Evolutionary conservation across 306 rosid genomes (phyloP).

Genomic region (Trifolium repens): DNA sequence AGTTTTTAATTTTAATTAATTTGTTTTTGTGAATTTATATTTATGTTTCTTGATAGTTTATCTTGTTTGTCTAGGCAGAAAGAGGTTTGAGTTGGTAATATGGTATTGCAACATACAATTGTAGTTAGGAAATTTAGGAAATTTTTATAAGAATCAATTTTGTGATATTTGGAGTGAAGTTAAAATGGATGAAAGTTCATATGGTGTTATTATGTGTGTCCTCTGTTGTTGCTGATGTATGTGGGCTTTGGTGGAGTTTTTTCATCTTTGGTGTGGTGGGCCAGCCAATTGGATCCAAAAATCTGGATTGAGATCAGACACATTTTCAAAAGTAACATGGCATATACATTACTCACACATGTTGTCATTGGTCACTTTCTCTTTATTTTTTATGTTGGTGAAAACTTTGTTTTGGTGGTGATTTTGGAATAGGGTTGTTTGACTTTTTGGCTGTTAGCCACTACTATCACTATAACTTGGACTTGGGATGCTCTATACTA

Average conservation of each 20-base stretch:
- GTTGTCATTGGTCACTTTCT: slow-evolving; percentile 46
- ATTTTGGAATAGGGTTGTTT: slow-evolving; percentile 45
- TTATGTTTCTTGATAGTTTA: background rate
- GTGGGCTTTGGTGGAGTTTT: slow-evolving; percentile 44
- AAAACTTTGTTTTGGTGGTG: slow-evolving; percentile 30
- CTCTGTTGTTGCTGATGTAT: slow-evolving; percentile 26
- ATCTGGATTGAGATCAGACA: slow-evolving; percentile 43
- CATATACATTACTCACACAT: slow-evolving; percentile 37
- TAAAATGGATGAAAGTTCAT: slow-evolving; percentile 32
- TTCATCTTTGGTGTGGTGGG: slow-evolving; percentile 44
- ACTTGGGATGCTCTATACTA: slow-evolving; percentile 29
- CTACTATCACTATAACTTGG: slow-evolving; percentile 34
- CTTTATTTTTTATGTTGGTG: slow-evolving; percentile 29
- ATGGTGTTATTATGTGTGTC: slow-evolving; percentile 35
- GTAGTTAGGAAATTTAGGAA: slow-evolving; percentile 39
- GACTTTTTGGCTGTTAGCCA: slow-evolving; percentile 46
- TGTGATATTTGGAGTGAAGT: slow-evolving; percentile 23
- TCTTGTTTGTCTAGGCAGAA: background rate
- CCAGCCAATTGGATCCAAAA: slow-evolving; percentile 40
- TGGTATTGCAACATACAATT: slow-evolving; percentile 2
- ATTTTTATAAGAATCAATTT: slow-evolving; percentile 34
- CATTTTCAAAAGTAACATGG: slow-evolving; percentile 44
- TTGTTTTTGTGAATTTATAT: slow-evolving; percentile 3
- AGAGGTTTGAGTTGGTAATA: slow-evolving; percentile 16
- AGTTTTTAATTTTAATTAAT: background rate